phyloP scores from a whole-genome alignment of 2,329 filamentous ascomycete species.

The Aspergillus sp. region DNA sequence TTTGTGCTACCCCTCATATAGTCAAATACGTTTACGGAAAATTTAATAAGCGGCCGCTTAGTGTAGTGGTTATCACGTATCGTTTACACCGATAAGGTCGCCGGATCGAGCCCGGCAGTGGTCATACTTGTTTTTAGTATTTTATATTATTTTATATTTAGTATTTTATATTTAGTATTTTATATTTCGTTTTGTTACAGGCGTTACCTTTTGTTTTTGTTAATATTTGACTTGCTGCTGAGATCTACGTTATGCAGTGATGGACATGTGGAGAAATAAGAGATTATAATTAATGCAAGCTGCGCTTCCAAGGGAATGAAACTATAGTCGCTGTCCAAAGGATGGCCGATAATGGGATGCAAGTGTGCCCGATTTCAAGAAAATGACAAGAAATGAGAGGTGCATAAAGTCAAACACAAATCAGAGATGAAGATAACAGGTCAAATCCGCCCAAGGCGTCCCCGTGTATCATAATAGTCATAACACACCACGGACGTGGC shows the following conservation, averaged over 20 bases:
- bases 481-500: constrained; percentile 22
- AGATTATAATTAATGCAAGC: neutral
- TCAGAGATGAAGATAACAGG: constrained; percentile 3
- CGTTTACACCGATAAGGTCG: constrained; percentile 39
- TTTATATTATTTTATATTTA: neutral
- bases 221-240: neutral
- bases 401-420: neutral
- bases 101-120: constrained; percentile 28
- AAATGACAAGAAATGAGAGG: neutral
- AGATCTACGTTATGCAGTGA: neutral
- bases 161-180: neutral
- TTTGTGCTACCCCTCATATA: neutral
- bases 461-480: constrained; percentile 22
- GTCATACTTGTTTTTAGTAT: constrained; percentile 3
- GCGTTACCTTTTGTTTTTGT: neutral
- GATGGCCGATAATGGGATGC: neutral
- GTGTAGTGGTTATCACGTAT: constrained; percentile 29
- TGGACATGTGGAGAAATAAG: neutral
- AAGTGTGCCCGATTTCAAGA: neutral
- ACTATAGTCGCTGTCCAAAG: neutral
- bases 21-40: neutral
- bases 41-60: constrained; percentile 6
- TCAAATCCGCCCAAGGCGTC: constrained; percentile 3
- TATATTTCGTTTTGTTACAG: neutral
- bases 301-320: neutral